These are phyloP conservation scores for Sapria himalayana DNA, from an alignment of 345 rosid genomes.

Conservation along the genomic window DNA sequence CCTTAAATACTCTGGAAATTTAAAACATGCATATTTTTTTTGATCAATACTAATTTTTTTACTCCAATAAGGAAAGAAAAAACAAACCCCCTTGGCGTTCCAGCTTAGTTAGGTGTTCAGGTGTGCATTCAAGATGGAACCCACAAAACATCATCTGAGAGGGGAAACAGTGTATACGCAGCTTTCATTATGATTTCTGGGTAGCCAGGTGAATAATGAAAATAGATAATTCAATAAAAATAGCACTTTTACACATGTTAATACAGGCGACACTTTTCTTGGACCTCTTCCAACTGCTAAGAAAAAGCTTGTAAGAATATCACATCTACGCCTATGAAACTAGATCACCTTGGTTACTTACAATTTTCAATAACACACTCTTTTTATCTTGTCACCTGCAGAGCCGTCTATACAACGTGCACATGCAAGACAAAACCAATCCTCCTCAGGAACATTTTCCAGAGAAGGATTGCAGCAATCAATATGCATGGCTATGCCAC, in stretches of 20 bases:
- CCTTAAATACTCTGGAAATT: too few species aligned
- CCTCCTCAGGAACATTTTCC: slow-evolving; percentile 29
- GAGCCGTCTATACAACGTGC: slow-evolving; percentile 2
- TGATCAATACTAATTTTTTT: too few species aligned
- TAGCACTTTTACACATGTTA: not conserved
- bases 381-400: slow-evolving; percentile 9
- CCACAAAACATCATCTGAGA: too few species aligned
- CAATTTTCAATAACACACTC: slow-evolving; percentile 2
- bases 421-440: slow-evolving; percentile 51
- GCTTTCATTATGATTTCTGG: too few species aligned
- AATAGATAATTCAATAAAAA: too few species aligned
- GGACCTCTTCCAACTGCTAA: slow-evolving; percentile 22
- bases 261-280: slow-evolving; percentile 17
- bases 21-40: too few species aligned
- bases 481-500: slow-evolving; percentile 35
- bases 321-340: slow-evolving; percentile 8
- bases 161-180: too few species aligned
- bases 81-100: too few species aligned
- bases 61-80: too few species aligned
- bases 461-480: slow-evolving; percentile 60
- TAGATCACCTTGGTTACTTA: not conserved
- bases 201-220: too few species aligned
- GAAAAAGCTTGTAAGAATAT: slow-evolving; percentile 17
- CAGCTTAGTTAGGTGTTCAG: too few species aligned
- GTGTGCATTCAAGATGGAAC: too few species aligned